Conservation (phyloP, 371 early-diverging fungal genomes). For the Mortierella sp. region DNA sequence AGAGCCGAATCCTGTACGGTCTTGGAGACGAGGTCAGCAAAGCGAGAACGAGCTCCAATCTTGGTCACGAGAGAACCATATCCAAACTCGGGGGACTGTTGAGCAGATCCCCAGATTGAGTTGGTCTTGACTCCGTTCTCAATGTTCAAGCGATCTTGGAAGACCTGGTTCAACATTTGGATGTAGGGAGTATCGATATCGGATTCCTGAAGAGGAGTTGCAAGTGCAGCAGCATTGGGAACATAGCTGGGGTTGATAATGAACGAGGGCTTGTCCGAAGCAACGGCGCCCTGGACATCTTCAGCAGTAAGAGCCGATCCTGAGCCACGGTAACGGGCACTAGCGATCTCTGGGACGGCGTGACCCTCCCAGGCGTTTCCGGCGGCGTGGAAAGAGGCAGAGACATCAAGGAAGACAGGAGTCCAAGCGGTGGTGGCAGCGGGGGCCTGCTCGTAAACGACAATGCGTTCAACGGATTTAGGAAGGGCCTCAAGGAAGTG, state of each 20-base stretch:
- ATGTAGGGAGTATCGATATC: slow-evolving; percentile 80
- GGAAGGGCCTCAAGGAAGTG: slow-evolving; percentile 72
- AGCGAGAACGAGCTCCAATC: slow-evolving; percentile 78
- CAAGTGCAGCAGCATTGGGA: slow-evolving; percentile 27
- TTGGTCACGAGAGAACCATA: slow-evolving; percentile 80
- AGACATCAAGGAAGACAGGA: slow-evolving; percentile 84
- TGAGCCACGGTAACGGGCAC: slow-evolving; percentile 68
- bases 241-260: slow-evolving; percentile 53
- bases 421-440: slow-evolving; percentile 77
- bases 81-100: slow-evolving; percentile 88
- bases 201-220: slow-evolving; percentile 30
- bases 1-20: slow-evolving; percentile 66
- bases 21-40: slow-evolving; percentile 71
- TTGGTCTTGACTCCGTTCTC: slow-evolving; percentile 74
- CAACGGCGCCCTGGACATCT: slow-evolving; percentile 60
- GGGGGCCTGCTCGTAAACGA: slow-evolving; percentile 78
- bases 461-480: slow-evolving; percentile 65
- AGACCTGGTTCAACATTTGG: slow-evolving; percentile 83
- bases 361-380: slow-evolving; percentile 46
- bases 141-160: slow-evolving; percentile 81
- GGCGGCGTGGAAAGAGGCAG: slow-evolving; percentile 72
- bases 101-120: slow-evolving; percentile 68
- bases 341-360: slow-evolving; percentile 58
- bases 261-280: slow-evolving; percentile 55
- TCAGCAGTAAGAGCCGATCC: slow-evolving; percentile 59